phyloP scores from a whole-genome alignment of 1,139 yeast genomes.

The Diutina neorugosa region DNA sequence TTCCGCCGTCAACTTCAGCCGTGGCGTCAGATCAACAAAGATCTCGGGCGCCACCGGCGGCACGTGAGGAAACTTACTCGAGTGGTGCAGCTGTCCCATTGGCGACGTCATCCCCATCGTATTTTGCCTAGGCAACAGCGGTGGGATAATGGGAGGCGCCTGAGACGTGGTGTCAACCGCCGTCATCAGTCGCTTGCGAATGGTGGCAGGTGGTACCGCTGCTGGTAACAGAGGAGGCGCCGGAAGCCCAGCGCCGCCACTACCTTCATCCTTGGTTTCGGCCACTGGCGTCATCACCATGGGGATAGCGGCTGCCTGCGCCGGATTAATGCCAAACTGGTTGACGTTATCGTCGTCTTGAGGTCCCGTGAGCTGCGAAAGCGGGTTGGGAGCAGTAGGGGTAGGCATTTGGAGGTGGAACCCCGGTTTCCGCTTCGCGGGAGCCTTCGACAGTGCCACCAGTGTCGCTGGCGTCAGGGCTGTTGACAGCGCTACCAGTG shows the following conservation, averaged over 20 bases:
- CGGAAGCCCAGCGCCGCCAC: background rate
- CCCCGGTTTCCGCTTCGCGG: constrained; percentile 21
- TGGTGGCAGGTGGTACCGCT: background rate
- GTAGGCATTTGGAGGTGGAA: constrained; percentile 39
- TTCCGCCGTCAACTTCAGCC: constrained; percentile 23
- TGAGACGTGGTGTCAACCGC: constrained; percentile 8
- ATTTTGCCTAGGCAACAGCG: constrained; percentile 11
- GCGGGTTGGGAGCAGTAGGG: constrained; percentile 23
- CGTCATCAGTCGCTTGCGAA: constrained; percentile 4
- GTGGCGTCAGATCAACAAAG: constrained; percentile 24
- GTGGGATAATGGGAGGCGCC: constrained; percentile 11
- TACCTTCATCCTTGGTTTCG: constrained; percentile 29
- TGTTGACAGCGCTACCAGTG: background rate
- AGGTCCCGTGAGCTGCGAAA: constrained; percentile 25
- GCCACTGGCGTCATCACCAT: constrained; percentile 71
- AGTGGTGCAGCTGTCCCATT: background rate
- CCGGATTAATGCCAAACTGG: constrained; percentile 54
- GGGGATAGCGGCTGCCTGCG: constrained; percentile 36
- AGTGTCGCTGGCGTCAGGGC: constrained; percentile 3
- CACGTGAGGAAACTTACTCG: constrained; percentile 21
- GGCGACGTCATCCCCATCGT: background rate
- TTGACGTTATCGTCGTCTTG: constrained; percentile 32
- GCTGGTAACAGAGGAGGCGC: background rate
- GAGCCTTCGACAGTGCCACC: background rate
- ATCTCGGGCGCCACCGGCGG: constrained; percentile 28